Evolutionary conservation across 768 basidiomycete species (phyloP).

Genomic region (Lepiota brunneoincarnata): DNA sequence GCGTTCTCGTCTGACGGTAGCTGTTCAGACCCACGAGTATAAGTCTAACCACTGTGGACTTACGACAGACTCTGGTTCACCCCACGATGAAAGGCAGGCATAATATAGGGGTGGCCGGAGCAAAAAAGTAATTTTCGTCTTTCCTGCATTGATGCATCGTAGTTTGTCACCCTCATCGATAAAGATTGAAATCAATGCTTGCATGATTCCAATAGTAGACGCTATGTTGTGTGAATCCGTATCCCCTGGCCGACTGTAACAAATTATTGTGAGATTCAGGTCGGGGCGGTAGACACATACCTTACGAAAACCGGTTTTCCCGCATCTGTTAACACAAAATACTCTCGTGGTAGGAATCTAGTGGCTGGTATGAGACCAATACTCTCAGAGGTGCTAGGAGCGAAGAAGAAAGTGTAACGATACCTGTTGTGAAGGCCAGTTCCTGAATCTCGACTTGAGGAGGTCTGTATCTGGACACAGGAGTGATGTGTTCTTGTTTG

Average conservation of each 20-base stretch:
- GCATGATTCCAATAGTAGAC: slow-evolving; percentile 87
- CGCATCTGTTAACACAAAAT: slow-evolving; percentile 91
- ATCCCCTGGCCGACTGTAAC: slow-evolving; percentile 46
- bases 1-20: slow-evolving; percentile 78
- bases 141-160: slow-evolving; percentile 80
- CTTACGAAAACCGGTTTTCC: slow-evolving; percentile 97
- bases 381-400: not conserved
- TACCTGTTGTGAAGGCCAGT: slow-evolving; percentile 39
- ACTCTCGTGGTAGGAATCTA: slow-evolving; percentile 62
- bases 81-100: slow-evolving; percentile 88
- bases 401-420: not conserved
- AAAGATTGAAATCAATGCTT: slow-evolving; percentile 94
- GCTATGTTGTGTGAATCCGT: slow-evolving; percentile 67
- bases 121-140: slow-evolving; percentile 82
- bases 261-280: slow-evolving; percentile 8
- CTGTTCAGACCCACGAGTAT: slow-evolving; percentile 8
- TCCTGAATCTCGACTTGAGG: slow-evolving; percentile 35
- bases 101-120: slow-evolving; percentile 89
- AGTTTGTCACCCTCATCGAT: slow-evolving; percentile 88
- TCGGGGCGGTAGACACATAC: slow-evolving; percentile 32
- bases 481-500: slow-evolving; percentile 25
- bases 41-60: slow-evolving; percentile 1
- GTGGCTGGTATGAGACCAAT: slow-evolving; percentile 1
- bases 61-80: slow-evolving; percentile 94
- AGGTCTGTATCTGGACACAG: slow-evolving; percentile 28